A percentile compares a stretch with the other conserved stretches of the same genome.
Conservation (phyloP, 2,329 filamentous ascomycete species). For the Chrysoporthe austroafricana region DNA sequence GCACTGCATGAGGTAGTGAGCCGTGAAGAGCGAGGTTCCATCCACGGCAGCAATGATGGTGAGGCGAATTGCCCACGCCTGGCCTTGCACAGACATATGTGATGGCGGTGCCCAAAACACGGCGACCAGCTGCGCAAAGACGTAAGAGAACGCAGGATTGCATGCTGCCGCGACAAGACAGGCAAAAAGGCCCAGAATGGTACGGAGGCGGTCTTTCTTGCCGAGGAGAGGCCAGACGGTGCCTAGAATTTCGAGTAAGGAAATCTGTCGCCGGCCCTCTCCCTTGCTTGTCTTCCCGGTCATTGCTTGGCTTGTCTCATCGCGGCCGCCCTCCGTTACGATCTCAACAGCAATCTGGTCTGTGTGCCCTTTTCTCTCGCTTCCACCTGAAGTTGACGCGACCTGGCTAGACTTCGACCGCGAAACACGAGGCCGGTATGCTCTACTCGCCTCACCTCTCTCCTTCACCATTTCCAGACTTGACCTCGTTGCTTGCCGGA, state of each 20-base stretch:
- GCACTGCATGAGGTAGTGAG: slow-evolving; percentile 73
- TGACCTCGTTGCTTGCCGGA: not conserved
- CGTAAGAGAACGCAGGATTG: slow-evolving; percentile 76
- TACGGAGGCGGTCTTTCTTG: slow-evolving; percentile 51
- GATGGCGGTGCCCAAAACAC: slow-evolving; percentile 63
- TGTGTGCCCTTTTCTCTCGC: not conserved
- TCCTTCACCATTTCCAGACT: slow-evolving; percentile 26
- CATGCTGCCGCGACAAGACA: slow-evolving; percentile 67
- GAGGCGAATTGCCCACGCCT: slow-evolving; percentile 72
- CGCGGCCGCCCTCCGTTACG: not conserved
- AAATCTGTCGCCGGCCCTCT: slow-evolving; percentile 21
- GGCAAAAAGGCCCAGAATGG: slow-evolving; percentile 64
- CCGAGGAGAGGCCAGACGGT: slow-evolving; percentile 73
- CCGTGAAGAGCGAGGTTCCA: slow-evolving; percentile 64
- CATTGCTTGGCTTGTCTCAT: not conserved
- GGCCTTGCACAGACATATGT: slow-evolving; percentile 52
- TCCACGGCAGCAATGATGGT: slow-evolving; percentile 70
- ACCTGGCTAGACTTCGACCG: slow-evolving; percentile 1
- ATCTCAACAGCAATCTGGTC: not conserved
- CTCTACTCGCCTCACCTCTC: slow-evolving; percentile 22
- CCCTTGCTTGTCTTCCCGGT: not conserved
- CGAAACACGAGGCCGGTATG: slow-evolving; percentile 10
- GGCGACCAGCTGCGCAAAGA: slow-evolving; percentile 72
- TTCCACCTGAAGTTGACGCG: not conserved
- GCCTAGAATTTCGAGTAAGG: slow-evolving; percentile 60